phyloP scores from a whole-genome alignment of 139 green algal genomes.

The Chlorella sp. region DNA sequence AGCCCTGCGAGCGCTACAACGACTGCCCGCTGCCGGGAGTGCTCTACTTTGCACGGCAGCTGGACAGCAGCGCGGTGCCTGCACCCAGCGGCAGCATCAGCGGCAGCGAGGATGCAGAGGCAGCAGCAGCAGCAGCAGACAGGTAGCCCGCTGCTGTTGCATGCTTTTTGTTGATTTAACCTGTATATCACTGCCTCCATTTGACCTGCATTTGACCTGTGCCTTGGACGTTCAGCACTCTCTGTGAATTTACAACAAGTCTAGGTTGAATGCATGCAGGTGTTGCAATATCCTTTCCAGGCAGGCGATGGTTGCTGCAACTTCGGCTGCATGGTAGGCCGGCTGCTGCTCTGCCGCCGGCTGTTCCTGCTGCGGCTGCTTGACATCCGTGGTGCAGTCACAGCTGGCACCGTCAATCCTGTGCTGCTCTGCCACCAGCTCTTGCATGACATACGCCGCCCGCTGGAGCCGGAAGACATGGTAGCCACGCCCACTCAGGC shows the following conservation, averaged over 20 bases:
- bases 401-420: background rate
- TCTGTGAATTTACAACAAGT: background rate
- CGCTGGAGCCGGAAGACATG: conserved; percentile 22
- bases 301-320: background rate
- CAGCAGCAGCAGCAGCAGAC: background rate
- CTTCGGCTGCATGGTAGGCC: background rate
- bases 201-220: background rate
- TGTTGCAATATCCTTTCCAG: background rate
- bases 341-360: background rate
- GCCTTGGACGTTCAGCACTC: background rate
- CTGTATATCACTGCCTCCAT: too few relatives aligned
- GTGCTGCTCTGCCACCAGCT: conserved; percentile 20
- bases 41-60: conserved; percentile 44
- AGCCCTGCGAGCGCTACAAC: conserved; percentile 40
- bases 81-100: background rate
- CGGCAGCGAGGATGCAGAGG: background rate
- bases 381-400: background rate
- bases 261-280: background rate
- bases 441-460: background rate
- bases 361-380: background rate
- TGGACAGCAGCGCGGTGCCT: conserved; percentile 7
- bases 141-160: background rate
- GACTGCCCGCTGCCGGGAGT: conserved; percentile 46
- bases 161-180: too few relatives aligned
- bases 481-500: background rate